Conservation (phyloP, 768 basidiomycete genomes). For the Tylopilus sp. region DNA sequence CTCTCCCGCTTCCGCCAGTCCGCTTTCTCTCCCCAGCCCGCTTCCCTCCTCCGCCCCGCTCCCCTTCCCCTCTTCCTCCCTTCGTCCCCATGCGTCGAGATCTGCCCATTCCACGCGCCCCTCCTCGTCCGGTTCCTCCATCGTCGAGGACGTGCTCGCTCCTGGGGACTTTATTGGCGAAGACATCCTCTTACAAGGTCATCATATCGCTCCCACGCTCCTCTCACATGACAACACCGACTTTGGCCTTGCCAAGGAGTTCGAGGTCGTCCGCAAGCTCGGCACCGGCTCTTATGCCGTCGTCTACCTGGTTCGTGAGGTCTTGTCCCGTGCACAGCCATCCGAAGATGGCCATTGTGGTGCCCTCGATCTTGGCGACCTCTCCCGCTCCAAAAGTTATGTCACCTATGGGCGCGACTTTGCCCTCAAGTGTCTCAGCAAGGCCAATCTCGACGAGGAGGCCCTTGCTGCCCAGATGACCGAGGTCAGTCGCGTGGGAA, state of each 20-base stretch:
- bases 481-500: slow-evolving; percentile 54
- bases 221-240: slow-evolving; percentile 34
- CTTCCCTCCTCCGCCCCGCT: slow-evolving; percentile 33
- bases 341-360: slow-evolving; percentile 56
- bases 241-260: slow-evolving; percentile 56
- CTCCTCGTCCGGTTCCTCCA: slow-evolving; percentile 31
- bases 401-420: slow-evolving; percentile 72
- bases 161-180: slow-evolving; percentile 75
- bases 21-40: slow-evolving; percentile 34
- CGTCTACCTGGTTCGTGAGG: slow-evolving; percentile 87
- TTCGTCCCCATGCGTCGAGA: slow-evolving; percentile 36
- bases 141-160: slow-evolving; percentile 51
- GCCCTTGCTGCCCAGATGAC: slow-evolving; percentile 85
- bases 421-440: slow-evolving; percentile 96
- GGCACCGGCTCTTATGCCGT: slow-evolving; percentile 92
- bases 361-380: slow-evolving; percentile 50
- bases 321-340: slow-evolving; percentile 39
- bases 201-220: slow-evolving; percentile 51
- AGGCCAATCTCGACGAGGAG: slow-evolving; percentile 87
- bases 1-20: slow-evolving; percentile 28
- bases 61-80: slow-evolving; percentile 31
- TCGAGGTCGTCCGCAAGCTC: slow-evolving; percentile 81
- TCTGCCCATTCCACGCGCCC: slow-evolving; percentile 31
- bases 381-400: slow-evolving; percentile 30
- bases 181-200: slow-evolving; percentile 62